These are phyloP conservation scores for Flammula alnicola DNA, from an alignment of 1,284 basidiomycete genomes.

Conservation along the genomic window DNA sequence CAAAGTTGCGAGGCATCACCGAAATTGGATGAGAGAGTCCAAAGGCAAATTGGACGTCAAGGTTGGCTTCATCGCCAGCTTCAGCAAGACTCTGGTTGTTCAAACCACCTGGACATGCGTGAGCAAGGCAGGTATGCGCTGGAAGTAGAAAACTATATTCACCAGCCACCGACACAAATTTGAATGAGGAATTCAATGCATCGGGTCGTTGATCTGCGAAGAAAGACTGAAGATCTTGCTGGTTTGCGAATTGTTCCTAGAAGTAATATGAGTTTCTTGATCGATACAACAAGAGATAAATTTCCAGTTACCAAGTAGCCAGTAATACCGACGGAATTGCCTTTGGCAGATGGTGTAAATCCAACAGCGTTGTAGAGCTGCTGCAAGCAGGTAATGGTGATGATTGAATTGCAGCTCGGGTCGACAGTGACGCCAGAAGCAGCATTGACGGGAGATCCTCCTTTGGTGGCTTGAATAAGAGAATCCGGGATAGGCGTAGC, in stretches of 20 bases:
- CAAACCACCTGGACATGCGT: conserved; percentile 45
- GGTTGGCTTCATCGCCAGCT: conserved; percentile 71
- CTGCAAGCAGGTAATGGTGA: conserved; percentile 53
- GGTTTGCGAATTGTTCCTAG: conserved; percentile 56
- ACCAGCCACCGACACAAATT: conserved; percentile 54
- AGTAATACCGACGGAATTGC: conserved; percentile 60
- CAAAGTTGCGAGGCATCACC: conserved; percentile 25
- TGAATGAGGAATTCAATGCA: conserved; percentile 48
- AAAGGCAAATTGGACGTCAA: no score
- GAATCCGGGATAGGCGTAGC: conserved; percentile 3
- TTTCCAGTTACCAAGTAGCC: conserved; percentile 44
- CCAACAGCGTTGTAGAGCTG: conserved; percentile 51
- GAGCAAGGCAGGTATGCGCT: not conserved
- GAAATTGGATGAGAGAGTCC: conserved; percentile 59
- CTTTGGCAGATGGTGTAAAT: conserved; percentile 42
- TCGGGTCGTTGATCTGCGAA: conserved; percentile 50
- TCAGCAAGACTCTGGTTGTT: conserved; percentile 61
- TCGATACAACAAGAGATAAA: not conserved
- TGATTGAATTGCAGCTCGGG: conserved; percentile 51
- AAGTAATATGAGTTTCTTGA: not conserved
- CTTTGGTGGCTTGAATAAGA: no score
- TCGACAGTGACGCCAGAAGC: no score
- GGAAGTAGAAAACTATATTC: not conserved
- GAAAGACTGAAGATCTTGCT: conserved; percentile 55
- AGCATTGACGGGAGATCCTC: no score